phyloP scores from a whole-genome alignment of 192 early-diverging fungal genomes.

The Haplosporangium gracile region DNA sequence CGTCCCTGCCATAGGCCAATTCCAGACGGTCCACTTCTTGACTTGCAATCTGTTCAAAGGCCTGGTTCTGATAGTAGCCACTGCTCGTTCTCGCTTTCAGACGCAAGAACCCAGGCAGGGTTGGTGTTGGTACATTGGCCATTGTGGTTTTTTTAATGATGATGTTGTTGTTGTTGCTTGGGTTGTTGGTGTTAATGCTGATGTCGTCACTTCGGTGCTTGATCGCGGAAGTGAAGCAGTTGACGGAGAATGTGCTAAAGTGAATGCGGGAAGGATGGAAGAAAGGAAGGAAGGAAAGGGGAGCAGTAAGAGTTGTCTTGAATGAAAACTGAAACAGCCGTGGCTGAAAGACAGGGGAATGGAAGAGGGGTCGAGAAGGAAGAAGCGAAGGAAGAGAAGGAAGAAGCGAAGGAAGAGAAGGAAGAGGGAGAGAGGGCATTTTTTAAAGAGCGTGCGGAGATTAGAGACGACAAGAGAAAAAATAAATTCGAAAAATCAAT shows the following conservation, averaged over 20 bases:
- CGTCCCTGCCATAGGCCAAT: background rate
- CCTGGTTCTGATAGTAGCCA: background rate
- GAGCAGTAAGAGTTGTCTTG: no score
- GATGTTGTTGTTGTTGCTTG: background rate
- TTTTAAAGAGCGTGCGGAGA: background rate
- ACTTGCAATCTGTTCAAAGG: constrained; percentile 18
- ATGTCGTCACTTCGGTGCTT: background rate
- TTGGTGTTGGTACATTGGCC: background rate
- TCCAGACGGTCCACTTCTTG: constrained; percentile 32
- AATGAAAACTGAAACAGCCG: no score
- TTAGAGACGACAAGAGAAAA: background rate
- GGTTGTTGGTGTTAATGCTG: background rate
- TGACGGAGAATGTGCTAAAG: background rate
- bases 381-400: no score
- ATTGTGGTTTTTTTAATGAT: background rate
- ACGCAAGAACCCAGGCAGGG: constrained; percentile 39
- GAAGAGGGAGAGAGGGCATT: background rate
- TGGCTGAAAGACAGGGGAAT: no score
- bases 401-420: no score
- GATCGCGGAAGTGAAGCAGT: background rate
- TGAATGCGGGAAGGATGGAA: no score
- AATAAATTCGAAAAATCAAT: background rate
- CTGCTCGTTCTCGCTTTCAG: background rate
- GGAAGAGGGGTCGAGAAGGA: background rate
- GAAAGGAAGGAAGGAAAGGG: background rate